Percentiles rank a stretch among this genome's conserved stretches.
These are phyloP conservation scores for Pestalotiopsis sp. DNA, from an alignment of 2,329 filamentous ascomycete genomes.

Conservation along the genomic window DNA sequence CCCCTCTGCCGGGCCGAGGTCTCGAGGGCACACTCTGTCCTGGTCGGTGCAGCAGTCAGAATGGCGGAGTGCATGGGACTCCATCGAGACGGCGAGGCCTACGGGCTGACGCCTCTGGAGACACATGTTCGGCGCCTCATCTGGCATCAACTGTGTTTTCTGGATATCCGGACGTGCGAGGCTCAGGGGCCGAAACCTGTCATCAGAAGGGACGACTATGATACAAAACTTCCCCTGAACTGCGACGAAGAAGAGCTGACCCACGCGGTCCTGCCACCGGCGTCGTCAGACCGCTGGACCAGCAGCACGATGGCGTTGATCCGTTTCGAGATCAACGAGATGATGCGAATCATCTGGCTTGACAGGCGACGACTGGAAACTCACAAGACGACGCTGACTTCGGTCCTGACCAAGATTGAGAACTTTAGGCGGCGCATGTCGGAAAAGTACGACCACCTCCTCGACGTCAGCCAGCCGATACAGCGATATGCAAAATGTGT, in stretches of 20 bases:
- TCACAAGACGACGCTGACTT: conserved; percentile 63
- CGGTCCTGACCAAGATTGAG: conserved; percentile 69
- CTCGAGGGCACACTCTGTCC: conserved; percentile 72
- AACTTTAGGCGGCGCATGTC: conserved; percentile 67
- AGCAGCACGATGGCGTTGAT: conserved; percentile 70
- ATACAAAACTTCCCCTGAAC: conserved; percentile 73
- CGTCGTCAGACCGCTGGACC: conserved; percentile 62
- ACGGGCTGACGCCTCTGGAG: conserved; percentile 68
- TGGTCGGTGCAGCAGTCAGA: conserved; percentile 72
- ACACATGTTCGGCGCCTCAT: conserved; percentile 72
- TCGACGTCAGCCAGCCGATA: conserved; percentile 61
- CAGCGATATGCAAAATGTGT: conserved; percentile 67
- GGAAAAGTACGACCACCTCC: conserved; percentile 65
- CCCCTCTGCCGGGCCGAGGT: conserved; percentile 73
- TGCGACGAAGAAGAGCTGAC: conserved; percentile 68
- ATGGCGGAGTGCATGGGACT: conserved; percentile 79
- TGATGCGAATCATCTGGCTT: conserved; percentile 71
- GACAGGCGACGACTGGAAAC: conserved; percentile 68
- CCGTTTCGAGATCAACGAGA: conserved; percentile 73
- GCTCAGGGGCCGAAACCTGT: conserved; percentile 72
- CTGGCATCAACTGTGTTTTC: conserved; percentile 78
- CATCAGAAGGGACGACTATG: conserved; percentile 75
- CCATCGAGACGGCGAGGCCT: conserved; percentile 70
- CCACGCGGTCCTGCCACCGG: conserved; percentile 39
- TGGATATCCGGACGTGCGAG: conserved; percentile 76